Base-by-base conservation (phyloP, 2,329 filamentous ascomycete genomes). In the Phyllosticta citriasiana region DNA sequence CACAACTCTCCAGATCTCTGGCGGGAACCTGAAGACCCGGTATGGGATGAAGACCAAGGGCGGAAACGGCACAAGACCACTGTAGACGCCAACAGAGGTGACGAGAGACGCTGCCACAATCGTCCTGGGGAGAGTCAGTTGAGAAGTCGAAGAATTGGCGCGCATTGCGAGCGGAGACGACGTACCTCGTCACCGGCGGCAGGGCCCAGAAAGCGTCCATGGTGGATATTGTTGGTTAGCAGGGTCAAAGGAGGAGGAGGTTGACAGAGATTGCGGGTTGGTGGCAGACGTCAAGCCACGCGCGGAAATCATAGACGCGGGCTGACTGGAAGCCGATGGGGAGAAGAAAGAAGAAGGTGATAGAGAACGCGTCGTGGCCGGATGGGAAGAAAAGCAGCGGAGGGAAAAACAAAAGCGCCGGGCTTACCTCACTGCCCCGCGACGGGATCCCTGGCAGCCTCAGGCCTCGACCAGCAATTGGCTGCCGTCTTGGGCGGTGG, bases 101-200 rank as follows among this genome's bases (percentile, higher is more conserved):
- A 80, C 71, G 65, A 90, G 80, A 58, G 87, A 81, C 57, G 82
- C 78, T 60, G 84, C 83, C 68, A 87, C 84, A 64, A 91, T 76
- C 61, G 85, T 88, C 78, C 88, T 91, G 57, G 47, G 53, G 57
- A 62, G 25, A 33, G 6, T 53, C 30, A 57, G 57, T n/a, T 53
- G 33, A 35, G 47, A n/a, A 58, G 61, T 56, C 22, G 53, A 27
- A 24, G 16, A n/a, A 19, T 58, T 22, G 12, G 19, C 30, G 58
- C 51, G 30, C 27, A 33, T 27, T 4, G 26, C 26, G 53, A 50
- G 26, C 24, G n/a, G n/a, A 56, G n/a, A 5, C 7, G 55, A 65
- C 78, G 69, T 80, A 88, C 86, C 86, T 84, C 62, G 83, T 79
- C 67, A 89, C 82, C 61, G 85, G 85, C 69, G 86, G 86, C 67